phyloP scores from a whole-genome alignment of 345 rosid species.

The Erodium maritimum region DNA sequence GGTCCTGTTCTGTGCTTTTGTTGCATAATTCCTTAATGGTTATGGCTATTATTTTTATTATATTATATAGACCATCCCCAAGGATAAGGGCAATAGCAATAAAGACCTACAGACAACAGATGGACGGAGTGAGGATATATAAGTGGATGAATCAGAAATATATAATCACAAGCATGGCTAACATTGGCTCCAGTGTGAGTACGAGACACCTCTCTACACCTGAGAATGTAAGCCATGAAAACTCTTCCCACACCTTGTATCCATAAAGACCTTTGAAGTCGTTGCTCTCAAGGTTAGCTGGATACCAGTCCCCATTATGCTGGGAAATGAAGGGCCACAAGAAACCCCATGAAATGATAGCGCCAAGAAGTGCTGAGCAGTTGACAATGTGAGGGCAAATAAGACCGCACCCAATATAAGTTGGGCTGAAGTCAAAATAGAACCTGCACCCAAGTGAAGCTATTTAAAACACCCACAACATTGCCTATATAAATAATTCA shows the following conservation, averaged over 20 bases:
- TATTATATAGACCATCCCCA: constrained; percentile 86
- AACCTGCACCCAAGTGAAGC: constrained; percentile 40
- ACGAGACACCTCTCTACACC: background rate
- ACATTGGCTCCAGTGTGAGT: background rate
- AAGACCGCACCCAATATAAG: constrained; percentile 93
- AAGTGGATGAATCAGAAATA: background rate
- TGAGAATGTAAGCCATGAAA: background rate
- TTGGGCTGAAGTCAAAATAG: constrained; percentile 88
- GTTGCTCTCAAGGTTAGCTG: constrained; percentile 61
- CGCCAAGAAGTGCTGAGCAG: constrained; percentile 81
- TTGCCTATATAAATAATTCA: background rate
- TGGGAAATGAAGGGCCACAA: constrained; percentile 74
- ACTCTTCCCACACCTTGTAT: constrained; percentile 43
- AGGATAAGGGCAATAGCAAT: constrained; percentile 79
- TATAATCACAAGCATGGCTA: background rate
- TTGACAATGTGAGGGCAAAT: constrained; percentile 92
- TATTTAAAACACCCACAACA: background rate
- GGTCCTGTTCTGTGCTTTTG: constrained; percentile 32
- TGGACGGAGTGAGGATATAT: background rate
- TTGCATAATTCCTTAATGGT: constrained; percentile 51
- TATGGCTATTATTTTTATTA: constrained; percentile 58
- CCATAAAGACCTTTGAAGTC: constrained; percentile 93
- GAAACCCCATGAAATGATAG: constrained; percentile 84
- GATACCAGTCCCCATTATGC: constrained; percentile 81
- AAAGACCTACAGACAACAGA: constrained; percentile 48